phyloP scores from a whole-genome alignment of 306 rosid genomes.

The Cajanus cajan region DNA sequence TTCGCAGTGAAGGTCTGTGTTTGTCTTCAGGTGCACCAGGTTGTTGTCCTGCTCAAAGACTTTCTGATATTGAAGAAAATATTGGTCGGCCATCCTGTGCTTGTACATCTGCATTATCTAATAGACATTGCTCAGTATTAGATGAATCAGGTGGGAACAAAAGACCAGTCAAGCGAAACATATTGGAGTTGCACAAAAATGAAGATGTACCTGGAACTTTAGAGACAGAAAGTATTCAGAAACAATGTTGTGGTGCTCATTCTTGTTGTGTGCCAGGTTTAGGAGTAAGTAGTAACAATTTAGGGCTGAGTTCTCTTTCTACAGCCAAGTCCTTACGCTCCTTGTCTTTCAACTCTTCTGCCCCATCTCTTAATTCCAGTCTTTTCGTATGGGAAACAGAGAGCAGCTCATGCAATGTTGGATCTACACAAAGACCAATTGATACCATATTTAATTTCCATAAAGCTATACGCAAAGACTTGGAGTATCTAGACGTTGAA shows the following conservation, averaged over 20 bases:
- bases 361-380: slow-evolving; percentile 94
- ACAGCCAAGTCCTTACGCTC: slow-evolving; percentile 82
- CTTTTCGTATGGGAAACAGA: slow-evolving; percentile 93
- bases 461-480: slow-evolving; percentile 95
- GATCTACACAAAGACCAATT: slow-evolving; percentile 77
- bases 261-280: slow-evolving; percentile 92
- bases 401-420: slow-evolving; percentile 53
- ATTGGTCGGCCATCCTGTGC: slow-evolving; percentile 49
- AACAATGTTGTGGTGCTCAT: slow-evolving; percentile 55
- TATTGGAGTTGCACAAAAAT: slow-evolving; percentile 37
- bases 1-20: slow-evolving; percentile 81
- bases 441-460: slow-evolving; percentile 98
- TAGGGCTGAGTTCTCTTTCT: slow-evolving; percentile 69
- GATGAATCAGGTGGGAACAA: slow-evolving; percentile 48
- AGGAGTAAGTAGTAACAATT: slow-evolving; percentile 83
- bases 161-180: slow-evolving; percentile 57
- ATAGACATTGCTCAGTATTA: slow-evolving; percentile 51
- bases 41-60: slow-evolving; percentile 75
- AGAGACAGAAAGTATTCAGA: slow-evolving; percentile 50
- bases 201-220: slow-evolving; percentile 41
- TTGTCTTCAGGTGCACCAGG: slow-evolving; percentile 67
- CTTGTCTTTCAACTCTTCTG: slow-evolving; percentile 84
- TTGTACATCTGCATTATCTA: slow-evolving; percentile 55
- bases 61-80: slow-evolving; percentile 73
- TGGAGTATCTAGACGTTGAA: slow-evolving; percentile 95